Percentiles rank a stretch among this genome's conserved stretches.
Evolutionary conservation across 1,284 basidiomycete species (phyloP).

Genomic region (Cystobasidium sp.): DNA sequence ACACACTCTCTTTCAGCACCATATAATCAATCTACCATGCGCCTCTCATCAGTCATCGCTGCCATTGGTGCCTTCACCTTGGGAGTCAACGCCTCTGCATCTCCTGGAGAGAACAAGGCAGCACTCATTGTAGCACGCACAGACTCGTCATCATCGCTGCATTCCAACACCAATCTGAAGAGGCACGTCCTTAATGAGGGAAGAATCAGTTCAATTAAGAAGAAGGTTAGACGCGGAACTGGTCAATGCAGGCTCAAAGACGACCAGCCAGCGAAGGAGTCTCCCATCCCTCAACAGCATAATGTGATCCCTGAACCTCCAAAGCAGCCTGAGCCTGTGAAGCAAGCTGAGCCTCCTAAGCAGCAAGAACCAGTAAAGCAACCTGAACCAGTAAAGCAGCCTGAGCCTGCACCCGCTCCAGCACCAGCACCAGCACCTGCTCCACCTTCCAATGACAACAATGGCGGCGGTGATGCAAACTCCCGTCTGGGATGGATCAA

Average conservation of each 20-base stretch:
- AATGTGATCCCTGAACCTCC: neutral
- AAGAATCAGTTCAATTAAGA: neutral
- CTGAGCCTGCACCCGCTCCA: neutral
- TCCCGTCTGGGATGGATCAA: slow-evolving; percentile 20
- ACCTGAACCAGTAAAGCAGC: neutral
- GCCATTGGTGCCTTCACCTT: slow-evolving; percentile 2
- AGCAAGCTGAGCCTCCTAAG: neutral
- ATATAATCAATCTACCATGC: neutral
- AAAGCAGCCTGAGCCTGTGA: neutral
- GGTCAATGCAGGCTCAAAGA: slow-evolving; percentile 9
- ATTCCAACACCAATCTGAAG: neutral
- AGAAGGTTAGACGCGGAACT: neutral
- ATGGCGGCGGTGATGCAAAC: slow-evolving; percentile 15
- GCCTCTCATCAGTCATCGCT: neutral
- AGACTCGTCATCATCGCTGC: neutral
- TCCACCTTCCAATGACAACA: neutral
- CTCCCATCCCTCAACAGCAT: neutral
- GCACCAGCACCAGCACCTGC: neutral
- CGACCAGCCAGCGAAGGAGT: neutral
- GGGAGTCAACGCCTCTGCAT: neutral
- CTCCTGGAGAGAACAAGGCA: neutral
- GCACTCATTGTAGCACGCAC: neutral
- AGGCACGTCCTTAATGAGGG: too few species aligned
- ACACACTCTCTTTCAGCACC: slow-evolving; percentile 5
- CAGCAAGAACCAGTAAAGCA: neutral